These are phyloP conservation scores for Stephania cephalantha DNA, from an alignment of 164 flowering plant genomes.

Conservation along the genomic window DNA sequence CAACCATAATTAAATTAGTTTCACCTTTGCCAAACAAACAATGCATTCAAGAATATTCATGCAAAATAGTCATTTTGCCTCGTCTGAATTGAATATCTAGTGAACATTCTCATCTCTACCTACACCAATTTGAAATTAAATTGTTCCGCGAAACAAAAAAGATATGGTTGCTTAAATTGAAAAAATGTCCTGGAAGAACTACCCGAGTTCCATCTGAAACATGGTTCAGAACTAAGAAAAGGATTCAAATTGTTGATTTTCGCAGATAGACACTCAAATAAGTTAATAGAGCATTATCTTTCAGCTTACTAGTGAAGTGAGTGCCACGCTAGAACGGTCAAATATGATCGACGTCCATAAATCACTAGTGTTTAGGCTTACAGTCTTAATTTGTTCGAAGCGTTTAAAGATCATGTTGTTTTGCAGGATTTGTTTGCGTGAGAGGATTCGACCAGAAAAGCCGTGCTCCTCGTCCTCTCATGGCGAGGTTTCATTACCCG, in stretches of 20 bases:
- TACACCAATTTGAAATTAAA: background rate
- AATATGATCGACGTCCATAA: too few species aligned
- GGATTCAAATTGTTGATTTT: too few species aligned
- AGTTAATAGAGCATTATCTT: too few species aligned
- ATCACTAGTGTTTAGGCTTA: background rate
- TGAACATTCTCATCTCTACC: background rate
- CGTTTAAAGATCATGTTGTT: background rate
- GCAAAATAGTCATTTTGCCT: background rate
- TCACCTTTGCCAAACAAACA: background rate
- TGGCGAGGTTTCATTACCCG: slow-evolving; percentile 60
- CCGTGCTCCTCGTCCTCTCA: slow-evolving; percentile 71
- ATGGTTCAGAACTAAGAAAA: too few species aligned
- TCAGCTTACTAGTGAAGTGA: too few species aligned
- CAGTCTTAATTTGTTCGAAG: background rate
- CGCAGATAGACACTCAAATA: too few species aligned
- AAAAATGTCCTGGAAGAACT: too few species aligned
- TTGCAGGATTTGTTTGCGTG: slow-evolving; percentile 90
- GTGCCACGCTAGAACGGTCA: too few species aligned
- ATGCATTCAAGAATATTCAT: background rate
- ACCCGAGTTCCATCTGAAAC: too few species aligned
- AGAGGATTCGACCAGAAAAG: slow-evolving; percentile 78
- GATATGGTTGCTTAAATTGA: background rate
- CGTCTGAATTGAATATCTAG: background rate
- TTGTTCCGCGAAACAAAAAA: too few species aligned
- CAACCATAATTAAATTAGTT: background rate